Conservation (phyloP, 2,329 filamentous ascomycete species). For the Calcarisporium arbuscula region DNA sequence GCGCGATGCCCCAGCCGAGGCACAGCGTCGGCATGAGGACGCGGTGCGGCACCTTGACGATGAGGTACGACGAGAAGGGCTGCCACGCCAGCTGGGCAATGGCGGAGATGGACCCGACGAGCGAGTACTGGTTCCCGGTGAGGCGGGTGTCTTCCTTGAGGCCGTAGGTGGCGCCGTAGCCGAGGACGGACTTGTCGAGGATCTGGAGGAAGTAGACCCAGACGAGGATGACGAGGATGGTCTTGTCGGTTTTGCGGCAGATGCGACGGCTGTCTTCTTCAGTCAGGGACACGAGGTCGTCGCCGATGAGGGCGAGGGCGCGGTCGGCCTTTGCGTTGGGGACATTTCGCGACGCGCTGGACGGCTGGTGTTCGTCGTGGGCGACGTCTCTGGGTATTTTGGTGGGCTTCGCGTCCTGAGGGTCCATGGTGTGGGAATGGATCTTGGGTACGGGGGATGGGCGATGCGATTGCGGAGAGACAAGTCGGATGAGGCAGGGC, state of each 20-base stretch:
- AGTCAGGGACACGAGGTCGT: slow-evolving; percentile 7
- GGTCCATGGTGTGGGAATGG: too few relatives aligned
- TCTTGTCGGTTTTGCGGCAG: slow-evolving; percentile 53
- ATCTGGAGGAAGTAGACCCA: slow-evolving; percentile 56
- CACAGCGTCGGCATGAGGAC: slow-evolving; percentile 48
- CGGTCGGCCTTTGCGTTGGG: too few relatives aligned
- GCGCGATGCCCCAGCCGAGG: slow-evolving; percentile 37
- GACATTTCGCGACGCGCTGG: too few relatives aligned
- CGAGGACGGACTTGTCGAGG: slow-evolving; percentile 53
- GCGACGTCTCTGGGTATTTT: too few relatives aligned
- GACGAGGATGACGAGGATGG: slow-evolving; percentile 47
- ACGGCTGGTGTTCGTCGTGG: too few relatives aligned
- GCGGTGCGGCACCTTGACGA: slow-evolving; percentile 54
- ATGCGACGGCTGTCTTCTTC: slow-evolving; percentile 34
- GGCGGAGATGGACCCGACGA: slow-evolving; percentile 50
- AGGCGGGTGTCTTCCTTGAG: slow-evolving; percentile 43
- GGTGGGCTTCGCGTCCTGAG: too few relatives aligned
- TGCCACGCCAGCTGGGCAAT: slow-evolving; percentile 57
- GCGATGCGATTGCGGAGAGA: too few relatives aligned
- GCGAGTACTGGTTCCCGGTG: slow-evolving; percentile 47
- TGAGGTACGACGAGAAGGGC: slow-evolving; percentile 52
- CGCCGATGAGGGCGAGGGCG: slow-evolving; percentile 3
- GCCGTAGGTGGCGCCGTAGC: slow-evolving; percentile 52
- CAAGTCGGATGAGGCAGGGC: too few relatives aligned
- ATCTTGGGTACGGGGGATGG: too few relatives aligned